phyloP scores from a whole-genome alignment of 805 yeast genomes.

The Kodamaea nitidulidarum region DNA sequence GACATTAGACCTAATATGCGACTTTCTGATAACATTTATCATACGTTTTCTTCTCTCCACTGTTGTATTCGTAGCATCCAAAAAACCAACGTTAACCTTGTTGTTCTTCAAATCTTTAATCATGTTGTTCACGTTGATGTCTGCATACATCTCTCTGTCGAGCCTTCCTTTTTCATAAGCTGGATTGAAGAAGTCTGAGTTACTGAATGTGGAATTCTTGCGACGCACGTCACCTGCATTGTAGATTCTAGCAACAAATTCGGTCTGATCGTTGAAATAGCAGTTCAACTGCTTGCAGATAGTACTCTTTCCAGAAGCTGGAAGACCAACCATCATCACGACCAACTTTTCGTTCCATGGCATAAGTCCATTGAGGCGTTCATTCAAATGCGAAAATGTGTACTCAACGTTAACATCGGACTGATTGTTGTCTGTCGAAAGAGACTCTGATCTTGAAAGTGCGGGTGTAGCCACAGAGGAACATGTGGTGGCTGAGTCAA shows the following conservation, averaged over 20 bases:
- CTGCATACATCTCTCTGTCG: conserved; percentile 35
- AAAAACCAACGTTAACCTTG: conserved; percentile 32
- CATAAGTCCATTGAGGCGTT: conserved; percentile 11
- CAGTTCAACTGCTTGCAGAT: conserved; percentile 30
- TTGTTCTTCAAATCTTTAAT: conserved; percentile 26
- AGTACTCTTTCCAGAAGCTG: conserved; percentile 41
- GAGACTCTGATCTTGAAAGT: conserved; percentile 11
- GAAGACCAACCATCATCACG: conserved; percentile 38
- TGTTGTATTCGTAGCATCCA: conserved; percentile 44
- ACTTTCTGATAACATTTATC: conserved; percentile 23
- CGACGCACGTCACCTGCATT: conserved; percentile 54
- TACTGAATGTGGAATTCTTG: conserved; percentile 22
- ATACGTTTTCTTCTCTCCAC: conserved; percentile 28
- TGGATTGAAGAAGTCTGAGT: conserved; percentile 38
- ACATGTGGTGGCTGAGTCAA: conserved; percentile 14
- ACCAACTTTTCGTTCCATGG: conserved; percentile 15
- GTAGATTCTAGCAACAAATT: conserved; percentile 28
- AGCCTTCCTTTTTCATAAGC: conserved; percentile 25
- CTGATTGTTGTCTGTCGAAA: conserved; percentile 8
- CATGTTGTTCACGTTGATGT: conserved; percentile 29
- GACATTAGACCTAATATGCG: conserved; percentile 35
- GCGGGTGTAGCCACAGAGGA: conserved; percentile 15
- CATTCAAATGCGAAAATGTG: conserved; percentile 1
- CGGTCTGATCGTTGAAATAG: conserved; percentile 25
- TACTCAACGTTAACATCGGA: not conserved